Percentiles rank a stretch among this genome's conserved stretches.
phyloP scores from a whole-genome alignment of 1,284 basidiomycete genomes.

The Schizopora paradoxa region DNA sequence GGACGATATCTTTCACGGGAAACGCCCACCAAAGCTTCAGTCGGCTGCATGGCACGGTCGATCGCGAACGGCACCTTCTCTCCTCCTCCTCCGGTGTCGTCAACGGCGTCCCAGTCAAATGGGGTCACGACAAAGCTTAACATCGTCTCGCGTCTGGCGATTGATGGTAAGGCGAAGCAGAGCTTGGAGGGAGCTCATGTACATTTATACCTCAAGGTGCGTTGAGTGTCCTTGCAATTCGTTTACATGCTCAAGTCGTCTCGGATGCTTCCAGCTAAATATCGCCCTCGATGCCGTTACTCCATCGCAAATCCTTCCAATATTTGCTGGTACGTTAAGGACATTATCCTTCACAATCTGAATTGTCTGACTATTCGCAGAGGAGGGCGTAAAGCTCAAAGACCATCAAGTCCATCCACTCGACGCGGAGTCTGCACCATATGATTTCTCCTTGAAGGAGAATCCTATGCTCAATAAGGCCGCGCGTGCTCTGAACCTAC shows the following conservation, averaged over 20 bases:
- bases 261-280: constrained; percentile 44
- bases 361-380: constrained; percentile 30
- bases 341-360: neutral
- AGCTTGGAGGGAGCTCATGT: constrained; percentile 59
- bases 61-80: constrained; percentile 14
- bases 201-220: constrained; percentile 71
- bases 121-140: constrained; percentile 44
- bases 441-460: constrained; percentile 62
- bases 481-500: constrained; percentile 60
- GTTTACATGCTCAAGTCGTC: neutral
- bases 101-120: constrained; percentile 11
- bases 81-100: constrained; percentile 11
- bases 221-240: constrained; percentile 17
- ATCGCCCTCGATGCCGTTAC: constrained; percentile 57
- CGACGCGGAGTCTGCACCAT: constrained; percentile 61
- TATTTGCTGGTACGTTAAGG: constrained; percentile 62
- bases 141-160: constrained; percentile 64
- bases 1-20: too few species aligned
- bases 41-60: constrained; percentile 5
- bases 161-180: constrained; percentile 67
- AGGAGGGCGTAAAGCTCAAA: constrained; percentile 72
- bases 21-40: too few species aligned
- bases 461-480: constrained; percentile 63
- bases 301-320: constrained; percentile 59
- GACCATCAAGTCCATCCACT: constrained; percentile 69